A percentile compares a stretch with the other conserved stretches of the same genome.
Evolutionary conservation across 805 yeast species (phyloP).

Genomic region (Naumovozyma dairenensis): DNA sequence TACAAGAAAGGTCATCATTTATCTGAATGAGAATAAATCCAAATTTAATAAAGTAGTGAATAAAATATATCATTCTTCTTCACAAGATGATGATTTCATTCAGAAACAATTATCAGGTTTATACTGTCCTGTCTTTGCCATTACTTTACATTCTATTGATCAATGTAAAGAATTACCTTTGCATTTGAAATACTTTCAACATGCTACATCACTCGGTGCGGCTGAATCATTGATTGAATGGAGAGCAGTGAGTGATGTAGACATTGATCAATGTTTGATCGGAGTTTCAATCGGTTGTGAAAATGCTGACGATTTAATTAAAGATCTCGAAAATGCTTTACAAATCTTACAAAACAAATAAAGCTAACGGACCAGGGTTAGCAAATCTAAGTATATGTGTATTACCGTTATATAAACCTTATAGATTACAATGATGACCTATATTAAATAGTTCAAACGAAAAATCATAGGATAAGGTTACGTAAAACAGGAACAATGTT

Average conservation of each 20-base stretch:
- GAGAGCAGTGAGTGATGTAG: slow-evolving; percentile 64
- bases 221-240: slow-evolving; percentile 85
- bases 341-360: slow-evolving; percentile 5
- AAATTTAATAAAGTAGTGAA: slow-evolving; percentile 38
- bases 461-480: too few species aligned
- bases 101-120: slow-evolving; percentile 55
- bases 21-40: slow-evolving; percentile 39
- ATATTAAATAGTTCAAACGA: too few species aligned
- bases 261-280: slow-evolving; percentile 44
- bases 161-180: slow-evolving; percentile 57
- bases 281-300: slow-evolving; percentile 78
- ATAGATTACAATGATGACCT: too few species aligned
- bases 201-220: slow-evolving; percentile 92
- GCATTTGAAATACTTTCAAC: slow-evolving; percentile 59
- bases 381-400: too few species aligned
- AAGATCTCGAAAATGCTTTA: slow-evolving; percentile 59
- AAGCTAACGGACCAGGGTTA: too few species aligned
- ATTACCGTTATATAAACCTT: too few species aligned
- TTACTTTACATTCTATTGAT: slow-evolving; percentile 39
- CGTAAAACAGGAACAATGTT: too few species aligned
- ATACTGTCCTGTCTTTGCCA: slow-evolving; percentile 61
- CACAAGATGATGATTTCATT: slow-evolving; percentile 62
- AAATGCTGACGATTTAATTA: slow-evolving; percentile 61
- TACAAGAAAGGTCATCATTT: slow-evolving; percentile 51
- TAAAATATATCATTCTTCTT: slow-evolving; percentile 56